Evolutionary conservation across 345 rosid genomes (phyloP), one percentile per base, ranked within the genome.

Genomic region (Luvunga scandens): DNA sequence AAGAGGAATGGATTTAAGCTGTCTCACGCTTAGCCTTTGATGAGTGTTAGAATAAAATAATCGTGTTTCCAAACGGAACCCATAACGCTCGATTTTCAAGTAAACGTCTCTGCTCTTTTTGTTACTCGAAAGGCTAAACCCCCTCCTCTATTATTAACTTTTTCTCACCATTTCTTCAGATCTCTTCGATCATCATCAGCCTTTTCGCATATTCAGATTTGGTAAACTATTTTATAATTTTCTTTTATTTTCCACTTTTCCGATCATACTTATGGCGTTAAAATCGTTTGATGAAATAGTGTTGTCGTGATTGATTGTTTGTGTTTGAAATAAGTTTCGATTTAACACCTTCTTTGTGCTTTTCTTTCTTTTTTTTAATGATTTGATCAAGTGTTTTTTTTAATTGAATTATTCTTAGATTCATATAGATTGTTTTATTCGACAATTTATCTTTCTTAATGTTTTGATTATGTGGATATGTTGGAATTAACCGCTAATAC

Each of bases 181-280:
- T 81, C 69, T 72, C 62, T 64, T 64, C 39, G 75, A 62, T 71
- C 61, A 9, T 56, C 63, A 57, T 53, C 57, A 53, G 31, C 66
- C 25, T 65, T 48, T 62, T 38, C 79, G 75, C 62, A 45, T 71
- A 69, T 77, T 66, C 65, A 81, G 68, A 79, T 80, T 76, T 75
- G 86, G 88, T 86, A 79, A 81, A 73, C 72, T 77, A 72, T 33
- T 42, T 68, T 68, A 73, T 79, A 73, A 60, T 1, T 69, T 27
- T 38, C 9, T 27, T 62, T 76, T 31, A 69, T 69, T 71, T 70
- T 74, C 33, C 16, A 75, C 53, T 66, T 34, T 39, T 75, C 65
- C 62, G 31, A 69, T 75, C 62, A 72, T 75, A 25, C 64, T 63
- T 60, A 71, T 82, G 0, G 5, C 70, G 82, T 78, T 79, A 14